Base-by-base conservation (phyloP, 768 basidiomycete genomes). In the Cytidiella melzeri region DNA sequence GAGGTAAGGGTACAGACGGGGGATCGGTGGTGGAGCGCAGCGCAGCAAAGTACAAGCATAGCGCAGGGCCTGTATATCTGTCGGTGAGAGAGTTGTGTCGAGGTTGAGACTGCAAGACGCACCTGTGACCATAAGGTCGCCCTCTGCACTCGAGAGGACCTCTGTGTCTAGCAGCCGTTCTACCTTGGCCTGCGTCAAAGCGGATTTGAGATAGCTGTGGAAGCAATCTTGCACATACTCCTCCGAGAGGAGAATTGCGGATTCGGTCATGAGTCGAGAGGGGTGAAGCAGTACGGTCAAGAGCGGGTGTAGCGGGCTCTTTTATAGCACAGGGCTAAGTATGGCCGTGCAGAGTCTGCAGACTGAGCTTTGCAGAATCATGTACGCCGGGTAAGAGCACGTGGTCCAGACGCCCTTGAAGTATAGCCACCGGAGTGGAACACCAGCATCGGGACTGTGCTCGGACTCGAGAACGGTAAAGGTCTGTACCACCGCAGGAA, bases 71-170 rank as follows among this genome's bases (percentile, higher is more conserved):
- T 83, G 28, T 1, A 45, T 34, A 20, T 11, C 45, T 44, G 27
- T 26, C 26, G 20, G 47, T 41, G 36, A 19, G 30, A 34, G n/a
- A n/a, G 24, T 21, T 39, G 36, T 30, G 25, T 26, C 12, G 41
- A 41, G 37, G 30, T 15, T 39, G n/a, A 43, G 2, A 10, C 4
- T 15, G 6, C 13, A 25, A 4, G n/a, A 55, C 73, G 53, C 43
- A 81, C 90, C 89, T 61, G 86, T 83, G 51, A 92, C 84, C 88
- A 92, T 92, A 25, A 92, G 66, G 71, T 92, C 89, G 0, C 74
- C 78, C 66, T 90, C 86, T 10, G 87, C 91, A 40, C 81, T 84
- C 28, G 82, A 83, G 4, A 92, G 69, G 1, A 88, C 64, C 37
- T 88, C 82, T 5, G 77, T 77, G 59, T 87, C 85, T 27, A 93